phyloP scores from a whole-genome alignment of 2,329 filamentous ascomycete genomes.

The Ceratocystiopsis sp. region DNA sequence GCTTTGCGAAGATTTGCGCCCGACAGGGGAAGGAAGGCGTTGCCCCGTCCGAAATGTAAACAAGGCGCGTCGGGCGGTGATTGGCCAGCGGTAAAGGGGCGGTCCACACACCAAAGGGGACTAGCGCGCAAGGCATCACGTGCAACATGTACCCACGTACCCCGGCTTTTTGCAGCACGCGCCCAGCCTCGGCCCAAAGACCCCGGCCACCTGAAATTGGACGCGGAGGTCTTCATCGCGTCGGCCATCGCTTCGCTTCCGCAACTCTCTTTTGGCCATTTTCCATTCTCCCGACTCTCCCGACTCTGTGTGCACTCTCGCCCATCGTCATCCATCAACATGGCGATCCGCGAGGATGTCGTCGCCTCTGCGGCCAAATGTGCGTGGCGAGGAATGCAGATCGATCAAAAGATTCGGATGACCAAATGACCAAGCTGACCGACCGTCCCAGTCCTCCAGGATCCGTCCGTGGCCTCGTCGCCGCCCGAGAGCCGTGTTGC shows the following conservation, averaged over 20 bases:
- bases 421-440: no score
- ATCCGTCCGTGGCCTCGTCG: slow-evolving; percentile 76
- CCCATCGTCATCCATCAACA: slow-evolving; percentile 16
- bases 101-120: not conserved
- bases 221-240: not conserved
- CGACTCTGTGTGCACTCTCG: not conserved
- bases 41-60: slow-evolving; percentile 11
- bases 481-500: slow-evolving; percentile 85
- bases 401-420: no score
- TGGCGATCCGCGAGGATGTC: slow-evolving; percentile 87
- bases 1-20: not conserved
- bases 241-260: not conserved
- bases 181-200: no score
- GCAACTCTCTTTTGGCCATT: not conserved
- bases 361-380: slow-evolving; percentile 63
- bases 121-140: not conserved
- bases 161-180: no score
- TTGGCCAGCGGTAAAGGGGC: slow-evolving; percentile 4
- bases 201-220: not conserved
- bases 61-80: slow-evolving; percentile 7
- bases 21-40: not conserved
- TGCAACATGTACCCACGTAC: not conserved
- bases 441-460: slow-evolving; percentile 55
- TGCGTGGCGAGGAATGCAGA: no score
- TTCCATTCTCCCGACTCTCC: not conserved